Evolutionary conservation across 2,329 filamentous ascomycete species (phyloP), one percentile per base, ranked within the genome.

Genomic region (Stachybotrys echinatus): DNA sequence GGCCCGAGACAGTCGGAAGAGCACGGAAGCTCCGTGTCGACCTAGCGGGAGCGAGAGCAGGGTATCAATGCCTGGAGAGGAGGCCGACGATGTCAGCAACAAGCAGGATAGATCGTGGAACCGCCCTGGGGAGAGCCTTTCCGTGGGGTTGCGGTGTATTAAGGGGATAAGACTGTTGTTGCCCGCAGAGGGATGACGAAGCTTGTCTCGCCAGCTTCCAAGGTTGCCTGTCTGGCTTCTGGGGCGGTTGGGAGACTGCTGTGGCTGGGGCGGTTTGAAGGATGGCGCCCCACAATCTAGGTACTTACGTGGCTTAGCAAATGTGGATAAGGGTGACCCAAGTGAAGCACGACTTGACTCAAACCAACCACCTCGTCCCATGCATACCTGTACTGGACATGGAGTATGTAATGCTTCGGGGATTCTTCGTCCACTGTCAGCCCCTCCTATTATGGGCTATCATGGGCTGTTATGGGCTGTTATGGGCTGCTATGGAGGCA

Each of bases 11-110:
- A 27, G 44, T 46, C 27, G 23, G 17, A 46, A 23, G 58, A 61
- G 58, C 58, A 53, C 52, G 54, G 52, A 52, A 57, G 58, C 58
- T 58, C 58, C 56, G 55, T 55, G 53, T 47, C 46, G 49, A 46
- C 37, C 45, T 50, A 45, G 50, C 40, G 38, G 43, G 47, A 47
- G 17, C 44, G 23, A 37, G 23, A 7, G 38, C n/a, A 3, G 12
- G 38, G 18, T 18, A 18, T 8, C 38, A 34, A 5, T 14, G n/a
- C n/a, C n/a, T n/a, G n/a, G n/a, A n/a, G 14, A 34, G 3, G 27
- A 34, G 27, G 14, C 10, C 14, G 5, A 34, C 27, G 27, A 34
- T 14, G 27, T 10, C 27, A 34, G 14, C 27, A 14, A 34, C 10
- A 34, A 34, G 27, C n/a, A n/a, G n/a, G n/a, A n/a, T n/a, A n/a